A percentile compares a stretch with the other conserved stretches of the same genome.
Evolutionary conservation across 345 rosid species (phyloP).

Genomic region (Chamaenerion angustifolium): DNA sequence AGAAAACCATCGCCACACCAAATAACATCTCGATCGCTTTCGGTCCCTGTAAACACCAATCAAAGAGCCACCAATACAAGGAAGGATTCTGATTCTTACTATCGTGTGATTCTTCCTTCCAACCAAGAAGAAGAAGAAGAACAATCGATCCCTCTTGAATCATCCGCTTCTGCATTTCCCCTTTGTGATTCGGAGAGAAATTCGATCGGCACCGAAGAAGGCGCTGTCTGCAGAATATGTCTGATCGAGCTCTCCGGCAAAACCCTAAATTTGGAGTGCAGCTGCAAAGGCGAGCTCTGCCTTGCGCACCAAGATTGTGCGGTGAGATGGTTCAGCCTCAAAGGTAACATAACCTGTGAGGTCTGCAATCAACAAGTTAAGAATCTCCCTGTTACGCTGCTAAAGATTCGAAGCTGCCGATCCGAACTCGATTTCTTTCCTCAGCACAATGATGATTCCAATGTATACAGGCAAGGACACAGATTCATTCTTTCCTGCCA

Average conservation of each 20-base stretch:
- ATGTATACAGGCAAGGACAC: constrained; percentile 30
- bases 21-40: constrained; percentile 56
- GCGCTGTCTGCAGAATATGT: constrained; percentile 93
- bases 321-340: constrained; percentile 85
- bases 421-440: constrained; percentile 16
- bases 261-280: constrained; percentile 93
- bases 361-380: constrained; percentile 79
- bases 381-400: constrained; percentile 77
- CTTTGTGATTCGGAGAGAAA: constrained; percentile 27
- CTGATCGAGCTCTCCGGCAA: constrained; percentile 77
- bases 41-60: constrained; percentile 62
- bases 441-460: constrained; percentile 19
- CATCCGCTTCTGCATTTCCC: background rate
- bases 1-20: constrained; percentile 29
- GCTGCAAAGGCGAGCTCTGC: constrained; percentile 96
- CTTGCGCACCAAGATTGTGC: constrained; percentile 91
- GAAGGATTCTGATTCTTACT: constrained; percentile 57
- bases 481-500: too few species aligned
- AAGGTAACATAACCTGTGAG: constrained; percentile 86
- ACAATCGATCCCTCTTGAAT: constrained; percentile 8
- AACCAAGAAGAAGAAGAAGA: constrained; percentile 63
- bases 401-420: constrained; percentile 47
- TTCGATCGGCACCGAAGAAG: constrained; percentile 55
- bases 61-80: constrained; percentile 47
- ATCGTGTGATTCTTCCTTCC: constrained; percentile 75